These are phyloP conservation scores for Hevea brasiliensis DNA, from an alignment of 345 rosid species.

Conservation along the genomic window DNA sequence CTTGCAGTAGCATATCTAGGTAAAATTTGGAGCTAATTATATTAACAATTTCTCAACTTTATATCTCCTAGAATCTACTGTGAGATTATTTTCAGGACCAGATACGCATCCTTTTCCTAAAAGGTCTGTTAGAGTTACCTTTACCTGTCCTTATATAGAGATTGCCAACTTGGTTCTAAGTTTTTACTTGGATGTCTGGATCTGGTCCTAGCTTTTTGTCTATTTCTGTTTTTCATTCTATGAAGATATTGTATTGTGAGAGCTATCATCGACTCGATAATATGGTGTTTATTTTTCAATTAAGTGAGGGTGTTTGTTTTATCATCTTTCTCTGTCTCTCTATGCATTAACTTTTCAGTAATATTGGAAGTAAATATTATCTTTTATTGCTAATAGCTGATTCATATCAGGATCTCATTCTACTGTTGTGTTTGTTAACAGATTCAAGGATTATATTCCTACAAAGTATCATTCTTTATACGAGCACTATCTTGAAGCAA, in stretches of 20 bases:
- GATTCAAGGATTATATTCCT: constrained; percentile 88
- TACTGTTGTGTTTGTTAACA: constrained; percentile 28
- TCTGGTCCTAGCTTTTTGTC: not conserved
- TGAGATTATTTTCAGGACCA: constrained; percentile 59
- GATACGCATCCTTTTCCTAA: constrained; percentile 66
- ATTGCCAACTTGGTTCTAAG: not conserved
- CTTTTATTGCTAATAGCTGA: not conserved
- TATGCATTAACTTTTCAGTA: not conserved
- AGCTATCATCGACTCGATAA: too few species aligned
- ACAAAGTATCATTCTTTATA: constrained; percentile 58
- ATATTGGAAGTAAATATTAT: not conserved
- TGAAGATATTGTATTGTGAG: too few species aligned
- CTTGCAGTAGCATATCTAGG: too few species aligned
- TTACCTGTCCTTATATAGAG: not conserved
- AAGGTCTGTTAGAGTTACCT: constrained; percentile 45
- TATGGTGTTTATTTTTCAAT: too few species aligned
- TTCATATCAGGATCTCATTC: constrained; percentile 6
- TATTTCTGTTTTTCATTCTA: not conserved
- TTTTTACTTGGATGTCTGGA: too few species aligned
- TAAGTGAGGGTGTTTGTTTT: not conserved
- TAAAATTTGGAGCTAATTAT: not conserved
- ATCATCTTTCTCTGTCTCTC: not conserved
- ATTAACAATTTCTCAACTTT: not conserved
- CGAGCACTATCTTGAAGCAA: constrained; percentile 60
- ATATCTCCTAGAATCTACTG: constrained; percentile 50